Percentiles rank a stretch among this genome's conserved stretches.
These are phyloP conservation scores for Solanum corneliomulleri DNA, from an alignment of 257 asterid species.

Conservation along the genomic window DNA sequence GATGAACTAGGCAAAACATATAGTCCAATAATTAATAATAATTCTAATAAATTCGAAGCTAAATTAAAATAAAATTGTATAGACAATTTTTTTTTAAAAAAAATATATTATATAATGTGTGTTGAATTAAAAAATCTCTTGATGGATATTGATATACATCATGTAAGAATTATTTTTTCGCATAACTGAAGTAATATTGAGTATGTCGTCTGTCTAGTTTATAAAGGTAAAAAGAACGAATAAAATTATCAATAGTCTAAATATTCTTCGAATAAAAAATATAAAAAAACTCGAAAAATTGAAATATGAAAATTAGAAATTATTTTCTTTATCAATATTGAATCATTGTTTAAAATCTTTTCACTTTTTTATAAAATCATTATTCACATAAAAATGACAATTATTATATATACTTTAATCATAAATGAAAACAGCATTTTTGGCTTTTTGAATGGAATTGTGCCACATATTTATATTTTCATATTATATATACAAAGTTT, in stretches of 20 bases:
- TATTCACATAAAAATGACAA: neutral
- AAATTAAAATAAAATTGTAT: neutral
- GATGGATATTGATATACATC: neutral
- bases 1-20: too few species aligned
- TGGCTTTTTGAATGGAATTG: neutral
- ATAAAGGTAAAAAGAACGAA: neutral
- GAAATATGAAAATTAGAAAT: neutral
- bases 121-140: neutral
- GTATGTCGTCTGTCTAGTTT: neutral
- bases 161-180: neutral
- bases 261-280: neutral
- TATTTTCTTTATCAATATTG: too few species aligned
- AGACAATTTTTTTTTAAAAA: too few species aligned
- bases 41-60: neutral
- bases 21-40: too few species aligned
- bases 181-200: neutral
- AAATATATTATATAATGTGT: neutral
- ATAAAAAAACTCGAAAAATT: neutral
- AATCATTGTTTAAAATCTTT: neutral
- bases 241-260: fast-evolving
- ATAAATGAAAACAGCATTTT: neutral
- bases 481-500: neutral
- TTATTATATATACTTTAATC: neutral
- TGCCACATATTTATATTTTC: neutral
- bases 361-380: neutral